A percentile compares a stretch with the other conserved stretches of the same genome.
Conservation (phyloP, 345 rosid species). For the Cardamine resedifolia region DNA sequence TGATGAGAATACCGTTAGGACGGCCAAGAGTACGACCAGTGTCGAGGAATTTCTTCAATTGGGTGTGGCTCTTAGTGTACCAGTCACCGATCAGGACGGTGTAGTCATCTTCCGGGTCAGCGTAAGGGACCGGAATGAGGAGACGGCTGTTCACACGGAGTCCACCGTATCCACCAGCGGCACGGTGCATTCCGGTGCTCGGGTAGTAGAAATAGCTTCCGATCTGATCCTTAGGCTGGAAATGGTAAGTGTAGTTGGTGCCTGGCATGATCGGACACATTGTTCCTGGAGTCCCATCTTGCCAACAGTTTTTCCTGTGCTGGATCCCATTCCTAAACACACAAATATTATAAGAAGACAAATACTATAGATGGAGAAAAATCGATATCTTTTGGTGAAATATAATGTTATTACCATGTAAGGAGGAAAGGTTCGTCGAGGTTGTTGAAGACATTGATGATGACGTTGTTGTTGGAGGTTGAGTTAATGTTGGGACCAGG, state of each 20-base stretch:
- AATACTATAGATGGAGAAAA: not conserved
- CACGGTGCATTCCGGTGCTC: slow-evolving; percentile 46
- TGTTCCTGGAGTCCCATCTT: slow-evolving; percentile 70
- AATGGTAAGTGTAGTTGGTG: slow-evolving; percentile 69
- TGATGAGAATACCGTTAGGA: slow-evolving; percentile 64
- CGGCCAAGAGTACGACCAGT: slow-evolving; percentile 54
- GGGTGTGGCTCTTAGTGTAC: slow-evolving; percentile 57
- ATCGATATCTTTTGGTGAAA: not conserved
- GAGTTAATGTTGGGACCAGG: slow-evolving; percentile 83
- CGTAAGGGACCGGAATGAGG: slow-evolving; percentile 70
- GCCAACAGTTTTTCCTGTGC: slow-evolving; percentile 86
- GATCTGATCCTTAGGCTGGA: slow-evolving; percentile 91
- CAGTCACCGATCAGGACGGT: slow-evolving; percentile 63
- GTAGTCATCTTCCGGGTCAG: slow-evolving; percentile 65
- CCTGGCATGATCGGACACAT: slow-evolving; percentile 75
- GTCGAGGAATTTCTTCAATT: slow-evolving; percentile 46
- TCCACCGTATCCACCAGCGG: slow-evolving; percentile 71
- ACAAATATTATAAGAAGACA: not conserved
- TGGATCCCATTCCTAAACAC: slow-evolving; percentile 68
- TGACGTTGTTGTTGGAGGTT: slow-evolving; percentile 70
- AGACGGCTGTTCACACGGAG: slow-evolving; percentile 65
- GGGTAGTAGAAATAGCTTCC: slow-evolving; percentile 76
- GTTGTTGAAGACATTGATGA: slow-evolving; percentile 71
- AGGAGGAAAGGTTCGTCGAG: slow-evolving; percentile 81
- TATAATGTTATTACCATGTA: slow-evolving; percentile 46